Evolutionary conservation across 169 alveolate species (phyloP).

Genomic region (Cryptosporidium xiaoi): DNA sequence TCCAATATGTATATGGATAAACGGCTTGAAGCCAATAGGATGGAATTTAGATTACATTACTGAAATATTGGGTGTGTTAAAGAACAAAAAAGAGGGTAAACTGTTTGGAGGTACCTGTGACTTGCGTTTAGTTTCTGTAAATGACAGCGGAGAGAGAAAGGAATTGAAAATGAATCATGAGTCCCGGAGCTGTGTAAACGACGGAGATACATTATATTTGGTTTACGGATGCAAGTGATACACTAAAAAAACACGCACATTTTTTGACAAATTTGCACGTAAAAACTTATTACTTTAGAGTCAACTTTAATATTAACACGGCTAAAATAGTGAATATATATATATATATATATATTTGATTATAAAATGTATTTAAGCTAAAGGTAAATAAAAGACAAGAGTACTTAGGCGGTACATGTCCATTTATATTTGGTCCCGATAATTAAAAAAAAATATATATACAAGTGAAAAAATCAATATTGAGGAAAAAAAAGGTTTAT

Average conservation of each 20-base stretch:
- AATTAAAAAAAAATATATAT: too few species aligned
- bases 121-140: neutral
- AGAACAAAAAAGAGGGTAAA: neutral
- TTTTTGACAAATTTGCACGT: too few species aligned
- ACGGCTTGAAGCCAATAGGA: constrained; percentile 55
- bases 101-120: neutral
- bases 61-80: neutral
- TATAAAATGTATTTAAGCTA: too few species aligned
- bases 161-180: constrained; percentile 3
- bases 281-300: too few species aligned
- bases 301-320: too few species aligned
- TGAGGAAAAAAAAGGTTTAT: neutral
- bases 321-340: too few species aligned
- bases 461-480: neutral
- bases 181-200: neutral
- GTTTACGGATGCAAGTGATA: neutral
- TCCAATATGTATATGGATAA: constrained; percentile 64
- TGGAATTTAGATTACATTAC: constrained; percentile 69
- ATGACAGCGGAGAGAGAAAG: neutral
- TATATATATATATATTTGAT: too few species aligned
- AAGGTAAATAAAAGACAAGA: too few species aligned
- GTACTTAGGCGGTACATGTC: too few species aligned
- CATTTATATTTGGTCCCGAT: too few species aligned
- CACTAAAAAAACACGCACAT: too few species aligned
- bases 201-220: constrained; percentile 24